Evolutionary conservation across 1,284 basidiomycete genomes (phyloP), one percentile per base, ranked within the genome.

Genomic region (Athelia sp.): DNA sequence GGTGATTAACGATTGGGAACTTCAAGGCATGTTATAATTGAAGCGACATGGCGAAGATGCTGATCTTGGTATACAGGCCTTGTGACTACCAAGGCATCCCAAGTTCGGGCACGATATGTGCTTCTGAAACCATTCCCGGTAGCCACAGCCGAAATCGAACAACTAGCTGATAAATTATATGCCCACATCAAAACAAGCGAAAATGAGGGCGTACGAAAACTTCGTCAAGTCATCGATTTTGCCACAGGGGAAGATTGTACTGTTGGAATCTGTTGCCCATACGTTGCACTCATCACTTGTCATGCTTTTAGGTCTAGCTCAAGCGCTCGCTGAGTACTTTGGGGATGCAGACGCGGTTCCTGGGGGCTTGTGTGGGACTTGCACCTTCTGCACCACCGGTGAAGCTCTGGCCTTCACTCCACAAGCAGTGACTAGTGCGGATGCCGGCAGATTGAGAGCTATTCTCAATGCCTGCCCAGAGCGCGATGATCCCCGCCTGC

Each of bases 401-500:
- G 56, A 69, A 32, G 62, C 66, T 4, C 56, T 72, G 11, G 56
- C 62, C 13, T 76, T 75, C 54, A 56, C 63, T 40, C 55, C 62
- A 2, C 56, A 60, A 0, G 56, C 59, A 15, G 50, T 57, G n/a
- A 50, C 61, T 1, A 50, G 55, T 2, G 61, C 72, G 22, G 63
- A 73, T 57, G 63, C 60, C 4, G 48, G 17, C 14, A 60, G 66
- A 42, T 58, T 75, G 48, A 50, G 59, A 31, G 63, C 63, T n/a
- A 73, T 78, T 47, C 63, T 77, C 19, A 52, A 54, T 19, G 69
- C 67, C 11, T 78, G 74, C 52, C 68, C 64, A 31, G 74, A 72
- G 45, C 72, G 76, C 31, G 75, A 79, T 54, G 76, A 79, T 52
- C 71, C 74, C 14, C 73, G 74, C 10, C 62, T 75, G 26, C 62